Evolutionary conservation across 1,284 basidiomycete species (phyloP).

Genomic region (Retiboletus flavoniger): DNA sequence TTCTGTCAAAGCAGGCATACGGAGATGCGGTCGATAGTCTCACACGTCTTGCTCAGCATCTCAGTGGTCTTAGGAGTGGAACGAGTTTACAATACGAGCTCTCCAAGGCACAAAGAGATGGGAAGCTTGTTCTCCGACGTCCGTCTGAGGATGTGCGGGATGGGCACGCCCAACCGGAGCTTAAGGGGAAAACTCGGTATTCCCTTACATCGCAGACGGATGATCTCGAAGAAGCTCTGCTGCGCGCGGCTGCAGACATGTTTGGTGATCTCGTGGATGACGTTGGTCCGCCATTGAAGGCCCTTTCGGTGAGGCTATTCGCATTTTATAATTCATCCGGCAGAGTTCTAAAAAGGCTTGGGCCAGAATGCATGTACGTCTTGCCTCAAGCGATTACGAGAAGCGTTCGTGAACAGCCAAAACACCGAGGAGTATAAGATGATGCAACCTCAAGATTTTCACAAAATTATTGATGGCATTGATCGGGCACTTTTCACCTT

Average conservation of each 20-base stretch:
- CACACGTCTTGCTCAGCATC: conserved; percentile 86
- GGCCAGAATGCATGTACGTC: conserved; percentile 57
- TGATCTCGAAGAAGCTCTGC: conserved; percentile 56
- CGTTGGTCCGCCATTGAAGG: conserved; percentile 74
- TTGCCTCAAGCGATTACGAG: conserved; percentile 60
- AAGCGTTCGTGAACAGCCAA: conserved; percentile 54
- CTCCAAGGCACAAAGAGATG: conserved; percentile 62
- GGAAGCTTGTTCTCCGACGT: conserved; percentile 44
- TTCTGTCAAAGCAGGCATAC: conserved; percentile 59
- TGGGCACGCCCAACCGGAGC: conserved; percentile 3
- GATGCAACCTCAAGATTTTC: conserved; percentile 57
- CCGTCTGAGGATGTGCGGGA: conserved; percentile 20
- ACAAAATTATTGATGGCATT: conserved; percentile 62
- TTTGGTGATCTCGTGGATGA: conserved; percentile 85
- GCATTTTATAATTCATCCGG: not conserved
- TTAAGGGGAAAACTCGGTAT: conserved; percentile 16
- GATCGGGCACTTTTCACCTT: conserved; percentile 71
- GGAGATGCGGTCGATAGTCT: conserved; percentile 82
- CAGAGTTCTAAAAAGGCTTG: conserved; percentile 1
- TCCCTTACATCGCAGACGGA: conserved; percentile 26
- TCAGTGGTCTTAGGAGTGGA: conserved; percentile 83
- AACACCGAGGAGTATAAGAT: conserved; percentile 25
- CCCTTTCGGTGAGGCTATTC: conserved; percentile 62
- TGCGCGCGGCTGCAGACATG: conserved; percentile 69
- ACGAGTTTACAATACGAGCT: conserved; percentile 82